Evolutionary conservation across 306 rosid species (phyloP).

Genomic region (Rosa chinensis): DNA sequence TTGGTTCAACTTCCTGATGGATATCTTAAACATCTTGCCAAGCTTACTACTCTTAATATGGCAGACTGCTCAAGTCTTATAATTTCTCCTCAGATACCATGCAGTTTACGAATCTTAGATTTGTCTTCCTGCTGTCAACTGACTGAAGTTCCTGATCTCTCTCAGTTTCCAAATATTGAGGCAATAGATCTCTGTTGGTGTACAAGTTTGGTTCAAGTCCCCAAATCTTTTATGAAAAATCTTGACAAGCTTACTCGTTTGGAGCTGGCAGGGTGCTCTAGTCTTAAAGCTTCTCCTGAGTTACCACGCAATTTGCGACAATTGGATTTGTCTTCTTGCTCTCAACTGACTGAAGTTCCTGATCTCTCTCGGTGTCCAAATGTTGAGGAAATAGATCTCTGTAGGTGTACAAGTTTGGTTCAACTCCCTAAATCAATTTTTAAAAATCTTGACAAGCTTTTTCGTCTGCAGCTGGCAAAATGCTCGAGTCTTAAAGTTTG

Average conservation of each 20-base stretch:
- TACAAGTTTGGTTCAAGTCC: not conserved
- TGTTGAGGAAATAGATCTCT: not conserved
- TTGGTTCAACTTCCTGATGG: not conserved
- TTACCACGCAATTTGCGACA: not conserved
- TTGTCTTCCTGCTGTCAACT: not conserved
- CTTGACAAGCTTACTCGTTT: not conserved
- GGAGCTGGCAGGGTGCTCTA: not conserved
- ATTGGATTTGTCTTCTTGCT: not conserved
- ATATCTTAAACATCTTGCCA: not conserved
- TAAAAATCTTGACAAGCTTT: too few relatives aligned
- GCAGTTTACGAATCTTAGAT: not conserved
- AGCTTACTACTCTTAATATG: not conserved
- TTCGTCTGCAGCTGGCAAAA: too few relatives aligned
- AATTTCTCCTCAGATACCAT: not conserved
- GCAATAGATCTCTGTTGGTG: not conserved
- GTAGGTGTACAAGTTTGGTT: not conserved
- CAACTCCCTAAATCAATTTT: not conserved
- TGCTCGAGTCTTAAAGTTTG: too few relatives aligned
- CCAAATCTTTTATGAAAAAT: not conserved
- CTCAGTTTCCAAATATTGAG: not conserved
- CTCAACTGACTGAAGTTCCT: not conserved
- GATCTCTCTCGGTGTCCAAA: not conserved
- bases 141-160: not conserved
- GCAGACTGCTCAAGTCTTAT: not conserved
- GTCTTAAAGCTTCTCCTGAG: not conserved